phyloP scores from a whole-genome alignment of 306 rosid genomes.

The Trichosanthes truncata region DNA sequence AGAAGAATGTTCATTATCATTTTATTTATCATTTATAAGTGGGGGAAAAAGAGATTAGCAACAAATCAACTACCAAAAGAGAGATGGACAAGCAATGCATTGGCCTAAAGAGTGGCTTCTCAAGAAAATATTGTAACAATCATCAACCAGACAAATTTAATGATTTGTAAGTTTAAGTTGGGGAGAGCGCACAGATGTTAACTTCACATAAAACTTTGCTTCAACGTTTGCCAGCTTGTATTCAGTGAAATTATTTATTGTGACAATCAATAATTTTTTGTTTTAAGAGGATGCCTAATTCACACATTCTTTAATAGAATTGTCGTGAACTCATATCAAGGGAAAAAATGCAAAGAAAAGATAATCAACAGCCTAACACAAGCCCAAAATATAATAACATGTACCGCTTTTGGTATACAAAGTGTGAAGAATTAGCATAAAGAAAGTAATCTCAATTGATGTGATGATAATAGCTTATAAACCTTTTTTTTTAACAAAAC shows the following conservation, averaged over 20 bases:
- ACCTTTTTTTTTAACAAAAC: not conserved
- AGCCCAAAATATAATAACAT: not conserved
- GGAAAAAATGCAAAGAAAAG: not conserved
- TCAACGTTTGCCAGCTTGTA: not conserved
- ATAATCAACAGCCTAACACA: not conserved
- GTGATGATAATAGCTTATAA: not conserved
- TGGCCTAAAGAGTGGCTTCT: not conserved
- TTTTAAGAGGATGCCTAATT: not conserved
- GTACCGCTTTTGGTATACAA: not conserved
- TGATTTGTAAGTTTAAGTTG: not conserved
- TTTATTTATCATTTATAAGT: not conserved
- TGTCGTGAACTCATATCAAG: not conserved
- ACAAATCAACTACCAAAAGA: not conserved
- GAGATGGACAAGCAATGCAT: not conserved
- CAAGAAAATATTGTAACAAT: not conserved
- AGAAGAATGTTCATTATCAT: not conserved
- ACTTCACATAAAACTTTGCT: not conserved
- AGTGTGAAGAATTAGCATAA: not conserved
- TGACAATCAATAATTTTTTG: not conserved
- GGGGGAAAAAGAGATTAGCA: not conserved
- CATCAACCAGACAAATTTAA: not conserved
- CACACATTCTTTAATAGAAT: not conserved
- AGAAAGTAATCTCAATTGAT: not conserved
- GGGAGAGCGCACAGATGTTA: not conserved
- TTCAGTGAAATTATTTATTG: not conserved